Percentiles rank a stretch among this genome's conserved stretches.
These are phyloP conservation scores for Hypoxylon fragiforme DNA, from an alignment of 495 filamentous ascomycete species.

Conservation along the genomic window DNA sequence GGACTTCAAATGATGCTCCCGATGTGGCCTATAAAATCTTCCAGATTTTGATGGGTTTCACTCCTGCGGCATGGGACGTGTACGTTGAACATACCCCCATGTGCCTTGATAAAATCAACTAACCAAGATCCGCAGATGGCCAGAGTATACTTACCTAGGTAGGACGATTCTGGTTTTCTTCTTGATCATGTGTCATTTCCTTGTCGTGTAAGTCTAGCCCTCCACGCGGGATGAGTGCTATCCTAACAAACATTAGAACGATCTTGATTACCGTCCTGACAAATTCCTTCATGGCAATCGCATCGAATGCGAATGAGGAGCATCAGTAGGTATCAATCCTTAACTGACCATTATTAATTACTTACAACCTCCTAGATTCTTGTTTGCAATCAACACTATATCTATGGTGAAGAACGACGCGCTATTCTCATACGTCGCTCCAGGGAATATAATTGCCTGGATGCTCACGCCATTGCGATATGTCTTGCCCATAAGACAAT, in stretches of 20 bases:
- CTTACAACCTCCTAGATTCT: slow-evolving; percentile 53
- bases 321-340: slow-evolving; percentile 61
- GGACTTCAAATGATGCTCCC: slow-evolving; percentile 61
- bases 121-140: slow-evolving; percentile 63
- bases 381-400: slow-evolving; percentile 92
- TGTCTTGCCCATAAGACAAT: slow-evolving; percentile 74
- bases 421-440: slow-evolving; percentile 87
- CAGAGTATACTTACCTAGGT: slow-evolving; percentile 75
- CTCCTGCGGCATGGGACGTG: slow-evolving; percentile 56
- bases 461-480: slow-evolving; percentile 77
- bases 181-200: slow-evolving; percentile 90
- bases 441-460: slow-evolving; percentile 88
- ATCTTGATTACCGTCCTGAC: slow-evolving; percentile 91
- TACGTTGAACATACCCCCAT: slow-evolving; percentile 29
- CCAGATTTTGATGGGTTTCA: slow-evolving; percentile 88
- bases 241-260: slow-evolving; percentile 52
- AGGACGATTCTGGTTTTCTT: slow-evolving; percentile 75
- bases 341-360: background rate
- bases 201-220: slow-evolving; percentile 64
- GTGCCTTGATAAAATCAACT: slow-evolving; percentile 1
- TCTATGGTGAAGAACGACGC: slow-evolving; percentile 96
- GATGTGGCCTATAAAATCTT: slow-evolving; percentile 86
- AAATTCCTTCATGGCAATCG: slow-evolving; percentile 92
- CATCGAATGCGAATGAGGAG: slow-evolving; percentile 88
- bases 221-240: background rate